A percentile compares a stretch with the other conserved stretches of the same genome.
Conservation (phyloP, 2,329 filamentous ascomycete species). For the Colletotrichum sp. region DNA sequence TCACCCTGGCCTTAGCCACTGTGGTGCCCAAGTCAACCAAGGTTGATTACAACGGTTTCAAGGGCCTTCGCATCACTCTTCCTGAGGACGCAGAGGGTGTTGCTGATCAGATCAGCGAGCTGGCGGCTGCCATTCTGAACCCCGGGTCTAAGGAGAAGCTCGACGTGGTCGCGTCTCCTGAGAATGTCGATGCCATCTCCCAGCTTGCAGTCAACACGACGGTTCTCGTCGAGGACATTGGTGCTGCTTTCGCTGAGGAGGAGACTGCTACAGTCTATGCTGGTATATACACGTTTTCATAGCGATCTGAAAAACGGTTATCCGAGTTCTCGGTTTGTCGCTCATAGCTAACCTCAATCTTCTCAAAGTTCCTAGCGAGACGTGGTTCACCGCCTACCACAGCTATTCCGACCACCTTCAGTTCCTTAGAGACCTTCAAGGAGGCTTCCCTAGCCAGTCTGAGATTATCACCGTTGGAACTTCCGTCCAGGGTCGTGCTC, state of each 20-base stretch:
- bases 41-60: constrained; percentile 20
- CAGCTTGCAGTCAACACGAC: constrained; percentile 32
- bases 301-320: too few species aligned
- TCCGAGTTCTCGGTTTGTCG: too few species aligned
- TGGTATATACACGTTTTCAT: background rate
- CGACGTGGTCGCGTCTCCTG: constrained; percentile 36
- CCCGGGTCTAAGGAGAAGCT: constrained; percentile 17
- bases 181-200: constrained; percentile 31
- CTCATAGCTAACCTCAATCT: background rate
- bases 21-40: background rate
- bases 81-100: background rate
- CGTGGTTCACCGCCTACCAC: constrained; percentile 62
- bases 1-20: background rate
- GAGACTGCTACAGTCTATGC: constrained; percentile 17
- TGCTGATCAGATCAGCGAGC: constrained; percentile 12
- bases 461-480: constrained; percentile 54
- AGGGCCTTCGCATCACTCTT: constrained; percentile 13
- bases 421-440: constrained; percentile 50
- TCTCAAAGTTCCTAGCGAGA: constrained; percentile 15
- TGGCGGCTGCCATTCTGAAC: background rate
- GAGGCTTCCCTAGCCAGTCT: constrained; percentile 46
- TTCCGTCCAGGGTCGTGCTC: constrained; percentile 53
- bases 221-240: constrained; percentile 34
- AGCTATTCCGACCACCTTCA: constrained; percentile 53
- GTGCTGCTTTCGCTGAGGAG: constrained; percentile 32